Evolutionary conservation across 2,329 filamentous ascomycete species (phyloP), one percentile per base, ranked within the genome.

Genomic region (Colletotrichum truncatum): DNA sequence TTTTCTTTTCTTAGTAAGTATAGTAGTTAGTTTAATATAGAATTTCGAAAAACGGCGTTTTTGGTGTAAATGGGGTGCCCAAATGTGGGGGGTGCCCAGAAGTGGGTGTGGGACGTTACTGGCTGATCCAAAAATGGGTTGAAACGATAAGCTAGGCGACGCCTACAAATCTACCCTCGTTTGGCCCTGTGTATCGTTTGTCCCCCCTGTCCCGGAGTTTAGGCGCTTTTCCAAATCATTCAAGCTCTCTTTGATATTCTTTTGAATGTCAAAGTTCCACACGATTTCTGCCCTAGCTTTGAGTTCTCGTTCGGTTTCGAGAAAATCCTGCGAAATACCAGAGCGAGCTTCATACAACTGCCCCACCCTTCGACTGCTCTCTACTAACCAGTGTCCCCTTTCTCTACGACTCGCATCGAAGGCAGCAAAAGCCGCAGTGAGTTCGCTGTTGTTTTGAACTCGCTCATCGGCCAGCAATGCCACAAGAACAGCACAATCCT

Each of bases 381-480:
- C 74, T 0, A 87, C 84, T 0, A 87, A 72, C 71, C 79, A 80
- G 63, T 86, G 83, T 8, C 78, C 81, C 8, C 85, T 74, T 9
- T 82, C 78, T 3, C 85, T 75, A 1, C 87, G 76, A 4, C 74
- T 9, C 72, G 48, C 74, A 67, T 89, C 85, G 45, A 85, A 89
- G 0, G 80, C 81, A n/a, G 75, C 74, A 46, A 89, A 87, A 0
- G 78, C 86, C 0, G 75, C 76, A 6, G 78, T 73, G 0, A 85
- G 72, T 7, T 83, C 77, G 0, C 70, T 61, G 0, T 69, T 64
- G 0, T 67, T 73, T 0, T 67, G 62, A 3, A 82, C 75, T 10
- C 77, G 69, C 0, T 78, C 77, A 32, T 83, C 77, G 1, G 78
- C 80, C 0, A 89, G 74, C 0, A 89, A 71, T 3, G 80, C 77